Percentiles rank a stretch among this genome's conserved stretches.
These are phyloP conservation scores for Fusarium pilosicola DNA, from an alignment of 2,329 filamentous ascomycete genomes.

Conservation along the genomic window DNA sequence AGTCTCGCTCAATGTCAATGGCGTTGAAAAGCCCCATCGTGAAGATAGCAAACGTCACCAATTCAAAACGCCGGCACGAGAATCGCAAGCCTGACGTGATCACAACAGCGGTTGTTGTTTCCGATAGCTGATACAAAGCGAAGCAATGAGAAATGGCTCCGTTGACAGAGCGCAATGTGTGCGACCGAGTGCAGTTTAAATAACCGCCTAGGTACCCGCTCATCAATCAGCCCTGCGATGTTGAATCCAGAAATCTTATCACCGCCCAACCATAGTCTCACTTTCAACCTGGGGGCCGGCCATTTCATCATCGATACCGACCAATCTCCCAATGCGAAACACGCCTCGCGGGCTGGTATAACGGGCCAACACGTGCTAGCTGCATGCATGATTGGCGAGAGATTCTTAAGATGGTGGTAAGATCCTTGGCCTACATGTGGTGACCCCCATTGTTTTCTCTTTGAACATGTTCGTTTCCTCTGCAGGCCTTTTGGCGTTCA, in stretches of 20 bases:
- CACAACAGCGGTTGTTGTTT: neutral
- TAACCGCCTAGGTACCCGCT: neutral
- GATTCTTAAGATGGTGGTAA: slow-evolving; percentile 5
- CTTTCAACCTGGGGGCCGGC: slow-evolving; percentile 4
- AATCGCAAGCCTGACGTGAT: neutral
- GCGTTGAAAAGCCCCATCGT: slow-evolving; percentile 13
- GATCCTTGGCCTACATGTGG: neutral
- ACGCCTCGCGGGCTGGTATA: slow-evolving; percentile 13
- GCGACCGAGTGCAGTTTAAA: neutral
- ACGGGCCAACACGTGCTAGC: slow-evolving; percentile 2
- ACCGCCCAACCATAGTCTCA: neutral
- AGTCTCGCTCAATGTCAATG: slow-evolving; percentile 6
- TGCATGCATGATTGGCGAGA: slow-evolving; percentile 29
- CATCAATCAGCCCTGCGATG: neutral
- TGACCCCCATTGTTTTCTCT: slow-evolving; percentile 12
- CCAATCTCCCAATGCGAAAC: neutral
- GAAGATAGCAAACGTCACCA: neutral
- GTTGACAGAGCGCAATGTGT: too few species aligned
- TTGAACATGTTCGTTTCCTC: slow-evolving; percentile 11
- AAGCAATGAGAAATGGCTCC: neutral
- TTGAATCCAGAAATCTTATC: neutral
- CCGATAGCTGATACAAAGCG: too few species aligned
- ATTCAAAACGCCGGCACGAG: neutral
- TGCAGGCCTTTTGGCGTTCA: neutral
- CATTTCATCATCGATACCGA: neutral